A percentile compares a stretch with the other conserved stretches of the same genome.
phyloP scores from a whole-genome alignment of 2,329 filamentous ascomycete species.

The Fusarium brachygibbosum region DNA sequence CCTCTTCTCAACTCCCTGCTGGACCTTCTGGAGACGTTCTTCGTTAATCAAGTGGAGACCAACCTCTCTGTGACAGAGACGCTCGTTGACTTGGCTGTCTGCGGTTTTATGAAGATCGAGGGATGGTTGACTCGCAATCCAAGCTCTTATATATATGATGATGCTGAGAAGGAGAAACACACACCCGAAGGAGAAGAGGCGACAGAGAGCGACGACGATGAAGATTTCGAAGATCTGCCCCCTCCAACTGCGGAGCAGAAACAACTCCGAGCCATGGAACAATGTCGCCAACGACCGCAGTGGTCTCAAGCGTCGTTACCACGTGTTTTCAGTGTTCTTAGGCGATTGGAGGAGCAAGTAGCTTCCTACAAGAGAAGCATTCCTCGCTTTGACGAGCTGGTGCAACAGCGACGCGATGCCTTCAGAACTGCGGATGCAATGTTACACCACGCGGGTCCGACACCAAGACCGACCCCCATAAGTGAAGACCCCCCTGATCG shows the following conservation, averaged over 20 bases:
- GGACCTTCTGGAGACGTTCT: constrained; percentile 82
- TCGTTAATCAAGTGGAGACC: constrained; percentile 90
- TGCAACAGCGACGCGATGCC: constrained; percentile 74
- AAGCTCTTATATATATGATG: constrained; percentile 66
- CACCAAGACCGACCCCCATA: constrained; percentile 49
- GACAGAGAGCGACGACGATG: constrained; percentile 38
- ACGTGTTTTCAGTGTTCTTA: constrained; percentile 69
- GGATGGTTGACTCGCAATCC: constrained; percentile 89
- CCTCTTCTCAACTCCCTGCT: constrained; percentile 75
- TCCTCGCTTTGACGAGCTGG: constrained; percentile 78
- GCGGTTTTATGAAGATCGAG: constrained; percentile 86
- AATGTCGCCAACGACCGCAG: constrained; percentile 66
- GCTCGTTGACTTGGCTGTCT: constrained; percentile 84
- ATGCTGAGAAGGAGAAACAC: constrained; percentile 53
- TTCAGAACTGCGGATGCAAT: constrained; percentile 72
- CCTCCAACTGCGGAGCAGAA: constrained; percentile 47
- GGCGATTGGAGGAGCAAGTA: constrained; percentile 73
- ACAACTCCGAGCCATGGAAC: constrained; percentile 62
- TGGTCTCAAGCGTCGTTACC: constrained; percentile 66
- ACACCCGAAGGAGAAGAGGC: constrained; percentile 20
- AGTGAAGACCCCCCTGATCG: constrained; percentile 58
- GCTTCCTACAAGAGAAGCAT: constrained; percentile 72
- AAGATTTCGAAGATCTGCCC: constrained; percentile 36
- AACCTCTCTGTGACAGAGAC: constrained; percentile 90
- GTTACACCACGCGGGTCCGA: constrained; percentile 53